Conservation (phyloP, 805 yeast genomes). For the Saccharomyces eubayanus region DNA sequence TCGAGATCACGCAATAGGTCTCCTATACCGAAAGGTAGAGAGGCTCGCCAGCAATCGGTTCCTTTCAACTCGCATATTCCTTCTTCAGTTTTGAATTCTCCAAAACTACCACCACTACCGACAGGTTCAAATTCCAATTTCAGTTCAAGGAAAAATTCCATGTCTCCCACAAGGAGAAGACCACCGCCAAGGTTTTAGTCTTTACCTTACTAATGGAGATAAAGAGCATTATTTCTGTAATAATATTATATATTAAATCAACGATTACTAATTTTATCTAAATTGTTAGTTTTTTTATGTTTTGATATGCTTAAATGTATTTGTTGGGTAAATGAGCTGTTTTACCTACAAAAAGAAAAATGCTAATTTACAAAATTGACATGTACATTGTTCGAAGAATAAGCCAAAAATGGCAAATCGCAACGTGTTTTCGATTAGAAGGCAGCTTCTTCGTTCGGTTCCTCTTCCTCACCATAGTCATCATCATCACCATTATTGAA, state of each 20-base stretch:
- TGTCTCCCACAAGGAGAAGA: slow-evolving; percentile 16
- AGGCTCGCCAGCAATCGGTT: neutral
- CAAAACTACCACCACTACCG: slow-evolving; percentile 16
- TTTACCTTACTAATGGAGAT: neutral
- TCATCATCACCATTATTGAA: slow-evolving; percentile 54
- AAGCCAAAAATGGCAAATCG: neutral
- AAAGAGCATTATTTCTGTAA: neutral
- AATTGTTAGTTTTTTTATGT: neutral
- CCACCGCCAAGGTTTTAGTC: slow-evolving; percentile 15
- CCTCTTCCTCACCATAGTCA: slow-evolving; percentile 41
- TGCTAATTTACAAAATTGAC: neutral
- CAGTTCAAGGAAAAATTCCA: slow-evolving; percentile 4
- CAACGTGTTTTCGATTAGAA: slow-evolving; percentile 29
- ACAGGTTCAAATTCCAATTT: neutral
- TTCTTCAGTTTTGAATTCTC: slow-evolving; percentile 4
- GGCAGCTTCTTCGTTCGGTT: slow-evolving; percentile 52
- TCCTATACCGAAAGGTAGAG: neutral
- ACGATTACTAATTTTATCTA: neutral
- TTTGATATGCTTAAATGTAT: neutral
- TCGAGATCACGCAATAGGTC: slow-evolving; percentile 1
- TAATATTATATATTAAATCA: neutral
- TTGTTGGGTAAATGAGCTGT: neutral
- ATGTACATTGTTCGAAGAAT: neutral
- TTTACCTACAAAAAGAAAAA: neutral
- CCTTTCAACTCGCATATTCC: neutral